Base-by-base conservation (phyloP, 495 filamentous ascomycete genomes). In the Neurospora terricola region DNA sequence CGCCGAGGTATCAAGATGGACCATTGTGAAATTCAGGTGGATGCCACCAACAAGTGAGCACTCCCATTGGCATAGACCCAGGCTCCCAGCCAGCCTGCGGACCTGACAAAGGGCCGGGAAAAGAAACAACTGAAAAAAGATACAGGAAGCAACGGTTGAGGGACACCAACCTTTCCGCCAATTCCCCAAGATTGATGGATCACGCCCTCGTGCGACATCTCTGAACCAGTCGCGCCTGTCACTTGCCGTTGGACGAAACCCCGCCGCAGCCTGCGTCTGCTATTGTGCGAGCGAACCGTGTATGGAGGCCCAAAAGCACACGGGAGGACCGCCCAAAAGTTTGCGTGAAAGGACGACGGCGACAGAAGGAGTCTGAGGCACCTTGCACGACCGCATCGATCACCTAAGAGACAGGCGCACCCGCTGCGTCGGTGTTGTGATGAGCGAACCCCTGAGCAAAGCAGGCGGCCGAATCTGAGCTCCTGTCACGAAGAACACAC, bases 171-270 rank as follows among this genome's bases (percentile, higher is more conserved):
- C 7, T 66, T 16, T 30, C 45, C 38, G 71, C 62, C 74, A 77
- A 73, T 77, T 73, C 70, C 73, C 71, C 73, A 75, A 34, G 54
- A 66, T 14, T 66, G 73, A 77, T 75, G 72, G 71, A 77, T 72
- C 74, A 70, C 54, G 43, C 39, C 36, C 54, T 66, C 54, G 54
- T 66, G 27, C 14, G 27, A 66, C 54, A 34, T 66, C 27, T 66
- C 75, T 77, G 75, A 77, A 71, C 21, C 34, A 34, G 27, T 69
- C 40, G 36, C 43, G 68, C 75, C 76, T 79, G 78, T 75, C 77
- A 78, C 77, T 76, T 77, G 75, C 76, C 77, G 76, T 75, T 73
- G 77, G 73, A 69, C 74, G 45, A 80, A 69, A 72, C 68, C 73
- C 71, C 70, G 69, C 70, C 62, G 73, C 70, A 66, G 54, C 54